Evolutionary conservation across 345 rosid species (phyloP).

Genomic region (Salix viminalis): DNA sequence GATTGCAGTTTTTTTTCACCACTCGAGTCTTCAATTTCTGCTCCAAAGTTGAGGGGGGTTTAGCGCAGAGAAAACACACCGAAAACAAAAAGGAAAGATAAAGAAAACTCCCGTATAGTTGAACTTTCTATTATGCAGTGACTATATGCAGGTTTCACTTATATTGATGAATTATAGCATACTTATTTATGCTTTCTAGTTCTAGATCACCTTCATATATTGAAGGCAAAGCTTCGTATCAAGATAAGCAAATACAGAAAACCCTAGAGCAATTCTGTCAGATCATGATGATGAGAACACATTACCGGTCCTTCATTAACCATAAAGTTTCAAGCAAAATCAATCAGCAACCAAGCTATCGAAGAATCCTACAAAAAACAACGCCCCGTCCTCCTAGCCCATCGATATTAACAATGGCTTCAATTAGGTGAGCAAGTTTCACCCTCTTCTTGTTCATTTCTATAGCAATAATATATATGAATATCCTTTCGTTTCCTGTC

Average conservation of each 20-base stretch:
- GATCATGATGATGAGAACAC: neutral
- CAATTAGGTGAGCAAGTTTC: neutral
- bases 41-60: neutral
- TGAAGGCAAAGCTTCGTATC: neutral
- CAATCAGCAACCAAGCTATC: neutral
- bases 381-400: neutral
- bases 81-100: neutral
- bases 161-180: neutral
- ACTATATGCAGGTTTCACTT: neutral
- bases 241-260: neutral
- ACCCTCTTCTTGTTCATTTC: neutral
- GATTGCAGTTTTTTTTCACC: constrained; percentile 22
- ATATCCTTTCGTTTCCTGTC: neutral
- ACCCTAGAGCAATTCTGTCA: neutral
- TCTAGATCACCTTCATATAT: neutral
- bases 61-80: neutral
- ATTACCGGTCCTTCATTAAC: neutral
- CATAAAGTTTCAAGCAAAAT: neutral
- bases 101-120: neutral
- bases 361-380: neutral
- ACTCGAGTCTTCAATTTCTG: constrained; percentile 29
- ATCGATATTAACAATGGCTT: neutral
- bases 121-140: neutral
- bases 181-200: neutral
- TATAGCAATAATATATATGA: neutral